phyloP scores from a whole-genome alignment of 352 stramenopile genomes.

The Phytophthora pinifolia region DNA sequence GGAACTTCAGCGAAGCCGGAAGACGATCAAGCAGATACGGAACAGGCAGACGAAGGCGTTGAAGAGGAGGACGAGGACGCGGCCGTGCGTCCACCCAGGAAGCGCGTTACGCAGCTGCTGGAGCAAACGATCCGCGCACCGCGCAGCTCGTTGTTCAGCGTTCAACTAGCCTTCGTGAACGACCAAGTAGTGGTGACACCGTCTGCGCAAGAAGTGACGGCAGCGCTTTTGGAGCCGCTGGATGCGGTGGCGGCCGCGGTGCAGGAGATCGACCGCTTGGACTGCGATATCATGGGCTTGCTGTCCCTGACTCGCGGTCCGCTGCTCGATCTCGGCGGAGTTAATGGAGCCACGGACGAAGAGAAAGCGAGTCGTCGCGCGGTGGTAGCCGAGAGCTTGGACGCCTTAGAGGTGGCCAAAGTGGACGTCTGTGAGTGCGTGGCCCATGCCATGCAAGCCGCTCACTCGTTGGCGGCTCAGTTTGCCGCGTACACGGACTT shows the following conservation, averaged over 20 bases:
- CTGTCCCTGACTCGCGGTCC: constrained; percentile 66
- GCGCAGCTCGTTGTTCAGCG: constrained; percentile 80
- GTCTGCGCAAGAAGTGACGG: constrained; percentile 67
- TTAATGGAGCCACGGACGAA: neutral
- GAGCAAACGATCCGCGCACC: constrained; percentile 37
- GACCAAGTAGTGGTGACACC: constrained; percentile 61
- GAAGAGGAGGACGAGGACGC: constrained; percentile 15
- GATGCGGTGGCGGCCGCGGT: constrained; percentile 77
- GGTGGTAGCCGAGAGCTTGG: constrained; percentile 51
- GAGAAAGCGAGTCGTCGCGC: constrained; percentile 13
- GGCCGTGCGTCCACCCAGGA: constrained; percentile 1
- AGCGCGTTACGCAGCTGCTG: constrained; percentile 4
- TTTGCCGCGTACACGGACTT: constrained; percentile 86
- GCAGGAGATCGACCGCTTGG: constrained; percentile 81
- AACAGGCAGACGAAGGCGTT: neutral
- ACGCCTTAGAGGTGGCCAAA: constrained; percentile 53
- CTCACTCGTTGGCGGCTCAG: constrained; percentile 63
- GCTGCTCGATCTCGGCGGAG: constrained; percentile 51
- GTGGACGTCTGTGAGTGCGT: constrained; percentile 57
- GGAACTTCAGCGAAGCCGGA: constrained; percentile 1
- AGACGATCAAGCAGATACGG: constrained; percentile 1
- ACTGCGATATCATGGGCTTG: constrained; percentile 91
- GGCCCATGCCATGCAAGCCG: constrained; percentile 56
- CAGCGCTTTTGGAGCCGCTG: constrained; percentile 75
- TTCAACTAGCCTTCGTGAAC: constrained; percentile 61